Evolutionary conservation across 108 stramenopile species (phyloP).

Genomic region (Nannochloropsis oceanica): DNA sequence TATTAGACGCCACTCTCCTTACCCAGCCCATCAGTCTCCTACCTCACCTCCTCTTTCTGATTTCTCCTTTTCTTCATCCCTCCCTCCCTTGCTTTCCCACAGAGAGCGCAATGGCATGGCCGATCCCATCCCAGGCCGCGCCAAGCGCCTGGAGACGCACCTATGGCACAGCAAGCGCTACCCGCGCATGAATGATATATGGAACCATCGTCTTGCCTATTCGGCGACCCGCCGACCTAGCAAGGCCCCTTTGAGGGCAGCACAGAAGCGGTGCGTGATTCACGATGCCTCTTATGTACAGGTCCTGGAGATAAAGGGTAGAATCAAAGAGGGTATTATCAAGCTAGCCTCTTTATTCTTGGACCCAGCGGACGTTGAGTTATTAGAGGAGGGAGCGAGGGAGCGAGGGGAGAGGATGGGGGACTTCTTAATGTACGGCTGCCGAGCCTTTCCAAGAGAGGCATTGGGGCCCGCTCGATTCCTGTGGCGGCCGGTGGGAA

Average conservation of each 20-base stretch:
- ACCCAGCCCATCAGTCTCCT: not conserved
- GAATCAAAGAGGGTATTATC: not conserved
- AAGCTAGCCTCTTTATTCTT: not conserved
- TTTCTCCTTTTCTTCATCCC: not conserved
- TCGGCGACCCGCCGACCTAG: not conserved
- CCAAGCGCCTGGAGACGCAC: not conserved
- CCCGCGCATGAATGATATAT: not conserved
- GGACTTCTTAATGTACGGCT: not conserved
- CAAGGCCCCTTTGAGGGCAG: not conserved
- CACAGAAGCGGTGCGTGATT: not conserved
- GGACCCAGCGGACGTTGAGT: not conserved
- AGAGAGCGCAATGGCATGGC: not conserved
- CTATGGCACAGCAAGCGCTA: not conserved
- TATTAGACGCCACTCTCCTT: not conserved
- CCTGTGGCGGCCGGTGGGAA: not conserved
- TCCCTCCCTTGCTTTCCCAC: not conserved
- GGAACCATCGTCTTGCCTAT: not conserved
- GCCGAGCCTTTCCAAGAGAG: not conserved
- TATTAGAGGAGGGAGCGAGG: not conserved
- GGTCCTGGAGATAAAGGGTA: not conserved
- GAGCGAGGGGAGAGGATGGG: not conserved
- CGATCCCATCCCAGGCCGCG: not conserved
- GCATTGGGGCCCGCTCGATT: not conserved
- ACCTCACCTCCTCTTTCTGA: not conserved
- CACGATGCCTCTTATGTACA: not conserved